Conservation (phyloP, 2,329 filamentous ascomycete genomes). For the Fulvia fulva region DNA sequence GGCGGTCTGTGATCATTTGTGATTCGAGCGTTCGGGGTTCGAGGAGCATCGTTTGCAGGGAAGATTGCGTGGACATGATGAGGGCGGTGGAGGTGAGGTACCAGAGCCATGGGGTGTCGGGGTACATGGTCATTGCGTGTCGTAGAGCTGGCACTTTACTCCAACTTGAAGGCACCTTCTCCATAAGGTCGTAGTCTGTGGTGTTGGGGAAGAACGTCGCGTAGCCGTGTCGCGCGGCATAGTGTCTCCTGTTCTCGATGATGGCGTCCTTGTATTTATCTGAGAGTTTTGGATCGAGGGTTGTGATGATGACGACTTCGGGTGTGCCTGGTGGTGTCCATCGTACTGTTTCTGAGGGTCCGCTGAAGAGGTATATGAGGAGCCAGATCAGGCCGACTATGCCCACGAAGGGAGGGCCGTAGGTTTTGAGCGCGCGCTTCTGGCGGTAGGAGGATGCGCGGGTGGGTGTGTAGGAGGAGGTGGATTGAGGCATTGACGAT, state of each 20-base stretch:
- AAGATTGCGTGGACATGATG: slow-evolving; percentile 76
- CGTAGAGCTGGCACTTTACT: slow-evolving; percentile 78
- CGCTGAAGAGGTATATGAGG: slow-evolving; percentile 28
- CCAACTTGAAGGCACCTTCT: slow-evolving; percentile 61
- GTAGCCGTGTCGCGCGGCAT: slow-evolving; percentile 85
- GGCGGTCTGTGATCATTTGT: slow-evolving; percentile 77
- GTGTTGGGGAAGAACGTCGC: slow-evolving; percentile 73
- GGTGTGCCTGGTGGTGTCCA: slow-evolving; percentile 43
- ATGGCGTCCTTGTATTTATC: slow-evolving; percentile 68
- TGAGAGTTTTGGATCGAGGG: slow-evolving; percentile 67
- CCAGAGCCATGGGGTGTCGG: slow-evolving; percentile 78
- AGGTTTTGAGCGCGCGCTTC: slow-evolving; percentile 23
- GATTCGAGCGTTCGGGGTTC: slow-evolving; percentile 63
- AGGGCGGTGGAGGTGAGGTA: slow-evolving; percentile 78
- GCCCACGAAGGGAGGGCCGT: slow-evolving; percentile 46
- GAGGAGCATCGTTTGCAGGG: slow-evolving; percentile 69
- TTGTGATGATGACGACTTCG: slow-evolving; percentile 74
- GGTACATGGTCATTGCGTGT: slow-evolving; percentile 78
- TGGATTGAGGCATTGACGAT: slow-evolving; percentile 63
- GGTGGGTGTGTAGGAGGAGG: slow-evolving; percentile 56
- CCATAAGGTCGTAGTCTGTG: slow-evolving; percentile 69
- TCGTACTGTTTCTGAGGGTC: slow-evolving; percentile 3
- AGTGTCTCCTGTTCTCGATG: slow-evolving; percentile 76
- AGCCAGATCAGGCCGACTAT: slow-evolving; percentile 28
- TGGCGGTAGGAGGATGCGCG: slow-evolving; percentile 46